phyloP scores from a whole-genome alignment of 768 basidiomycete species.

The Megacollybia marginata region DNA sequence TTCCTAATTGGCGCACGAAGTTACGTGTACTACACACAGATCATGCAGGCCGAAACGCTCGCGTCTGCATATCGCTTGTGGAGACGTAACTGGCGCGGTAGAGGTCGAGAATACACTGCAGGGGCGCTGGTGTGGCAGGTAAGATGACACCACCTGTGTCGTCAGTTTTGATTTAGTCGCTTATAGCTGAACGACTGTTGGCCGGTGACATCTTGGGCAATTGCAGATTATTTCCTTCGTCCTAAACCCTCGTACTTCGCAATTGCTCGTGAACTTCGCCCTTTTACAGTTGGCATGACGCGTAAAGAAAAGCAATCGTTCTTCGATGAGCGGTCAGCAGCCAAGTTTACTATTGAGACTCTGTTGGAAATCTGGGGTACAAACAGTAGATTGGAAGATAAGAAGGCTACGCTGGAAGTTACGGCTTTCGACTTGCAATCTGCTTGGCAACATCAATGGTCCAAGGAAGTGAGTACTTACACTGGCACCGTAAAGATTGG shows the following conservation, averaged over 20 bases:
- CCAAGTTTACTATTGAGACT: slow-evolving; percentile 58
- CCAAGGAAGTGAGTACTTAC: slow-evolving; percentile 19
- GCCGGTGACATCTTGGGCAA: slow-evolving; percentile 92
- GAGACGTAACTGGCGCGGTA: slow-evolving; percentile 90
- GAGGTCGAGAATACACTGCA: slow-evolving; percentile 67
- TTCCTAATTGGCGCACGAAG: slow-evolving; percentile 24
- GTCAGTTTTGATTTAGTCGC: neutral
- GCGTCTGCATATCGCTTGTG: slow-evolving; percentile 84
- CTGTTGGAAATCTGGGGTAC: slow-evolving; percentile 82
- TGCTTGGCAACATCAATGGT: slow-evolving; percentile 48
- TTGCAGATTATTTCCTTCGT: slow-evolving; percentile 87
- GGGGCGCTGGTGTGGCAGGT: slow-evolving; percentile 97
- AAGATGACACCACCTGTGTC: slow-evolving; percentile 13
- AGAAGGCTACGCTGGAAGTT: slow-evolving; percentile 57
- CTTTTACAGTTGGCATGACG: slow-evolving; percentile 78
- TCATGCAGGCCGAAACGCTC: slow-evolving; percentile 93
- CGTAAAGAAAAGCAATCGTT: slow-evolving; percentile 65
- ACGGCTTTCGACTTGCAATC: slow-evolving; percentile 58
- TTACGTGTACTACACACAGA: slow-evolving; percentile 90
- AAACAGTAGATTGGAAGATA: slow-evolving; percentile 61
- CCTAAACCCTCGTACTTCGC: slow-evolving; percentile 90
- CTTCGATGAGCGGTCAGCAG: slow-evolving; percentile 54
- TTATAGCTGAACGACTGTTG: slow-evolving; percentile 82
- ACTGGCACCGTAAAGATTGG: too few species aligned
- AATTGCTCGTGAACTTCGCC: slow-evolving; percentile 77